Evolutionary conservation across 208 protist genomes (phyloP), one percentile per base, ranked within the genome.

Genomic region (Angomonas ambiguus): DNA sequence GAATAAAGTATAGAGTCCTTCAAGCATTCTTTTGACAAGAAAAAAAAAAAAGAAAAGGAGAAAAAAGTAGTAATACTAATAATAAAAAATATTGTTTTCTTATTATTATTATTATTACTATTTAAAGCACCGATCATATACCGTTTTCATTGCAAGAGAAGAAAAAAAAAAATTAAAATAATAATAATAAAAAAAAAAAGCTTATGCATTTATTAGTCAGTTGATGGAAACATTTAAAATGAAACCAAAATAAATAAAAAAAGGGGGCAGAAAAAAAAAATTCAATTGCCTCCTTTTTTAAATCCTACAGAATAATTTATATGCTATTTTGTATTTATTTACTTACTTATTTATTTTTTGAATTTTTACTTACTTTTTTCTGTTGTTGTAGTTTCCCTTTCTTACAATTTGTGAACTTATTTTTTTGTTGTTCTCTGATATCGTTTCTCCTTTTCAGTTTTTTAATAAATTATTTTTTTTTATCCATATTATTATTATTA

Each of bases 1-100:
- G 33, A 49, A 59, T 27, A 60, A 63, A 38, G 8, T 65, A 64
- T 55, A 51, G 61, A 32, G 62, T 20, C 24, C 35, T 38, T 8
- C 30, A 35, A 2, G 33, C 38, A 45, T 16, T n/a, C 38, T n/a
- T 45, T 13, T 42, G 42, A 57, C 64, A 51, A 65, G 42, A 72
- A 42, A 51, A 64, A 56, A 48, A 33, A 56, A 57, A 41, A 31
- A 48, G 30, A 72, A 1, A 32, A 38, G 31, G 2, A 62, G 2
- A 65, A 51, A 2, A 51, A 59, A 2, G 59, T 18, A 67, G 2
- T 59, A 30, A 58, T 4, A 58, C 62, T 45, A 58, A 58, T 4
- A 24, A 25, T 32, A 42, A 41, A 13, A 42, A 67, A 56, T 55
- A 74, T 38, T 8, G 31, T 11, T 42, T 11, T 16, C 18, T 6